Base-by-base conservation (phyloP, 2,329 filamentous ascomycete species). In the Myriosclerotinia scirpicola region DNA sequence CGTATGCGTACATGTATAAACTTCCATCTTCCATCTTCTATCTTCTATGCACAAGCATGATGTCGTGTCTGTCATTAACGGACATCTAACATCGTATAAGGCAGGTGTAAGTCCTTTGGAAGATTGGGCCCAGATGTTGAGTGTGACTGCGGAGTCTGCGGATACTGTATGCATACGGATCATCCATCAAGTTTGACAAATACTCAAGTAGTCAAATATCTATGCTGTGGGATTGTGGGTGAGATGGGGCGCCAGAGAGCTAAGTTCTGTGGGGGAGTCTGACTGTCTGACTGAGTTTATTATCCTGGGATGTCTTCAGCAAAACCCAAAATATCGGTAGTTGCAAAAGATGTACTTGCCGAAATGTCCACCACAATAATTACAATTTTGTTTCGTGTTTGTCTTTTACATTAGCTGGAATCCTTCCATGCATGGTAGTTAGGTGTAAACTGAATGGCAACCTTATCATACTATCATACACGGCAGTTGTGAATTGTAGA, bases 311-410 rank as follows among this genome's bases (percentile, higher is more conserved):
- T 40, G 42, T 44, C 12, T n/a, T 46, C 56, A n/a, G 36, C 34
- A 59, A 12, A 8, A 42, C 40, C 1, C 20, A 61, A 38, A 12
- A 2, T 7, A 38, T 61, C 58, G 58, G 58, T 38, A 61, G 58
- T 61, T 61, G 44, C 20, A 50, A 26, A 20, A 38, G 15, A 12
- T 20, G 26, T 34, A 61, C n/a, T 61, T 61, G 58, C 58, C 58
- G 58, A 50, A 40, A 61, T 20, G 14, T 52, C 14, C 44, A 26
- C 8, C 34, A 2, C 8, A 22, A 38, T n/a, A n/a, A n/a, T n/a
- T n/a, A n/a, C n/a, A n/a, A n/a, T 48, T 26, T 59, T 46, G 22
- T 46, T 46, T 58, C 17, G 40, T 3, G 5, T 9, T 26, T 26
- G 26, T 59, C 11, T 26, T 22, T 46, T 46, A 20, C 8, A 20